Percentiles rank a stretch among this genome's conserved stretches.
Conservation (phyloP, 164 flowering plant genomes). For the Saururus chinensis region DNA sequence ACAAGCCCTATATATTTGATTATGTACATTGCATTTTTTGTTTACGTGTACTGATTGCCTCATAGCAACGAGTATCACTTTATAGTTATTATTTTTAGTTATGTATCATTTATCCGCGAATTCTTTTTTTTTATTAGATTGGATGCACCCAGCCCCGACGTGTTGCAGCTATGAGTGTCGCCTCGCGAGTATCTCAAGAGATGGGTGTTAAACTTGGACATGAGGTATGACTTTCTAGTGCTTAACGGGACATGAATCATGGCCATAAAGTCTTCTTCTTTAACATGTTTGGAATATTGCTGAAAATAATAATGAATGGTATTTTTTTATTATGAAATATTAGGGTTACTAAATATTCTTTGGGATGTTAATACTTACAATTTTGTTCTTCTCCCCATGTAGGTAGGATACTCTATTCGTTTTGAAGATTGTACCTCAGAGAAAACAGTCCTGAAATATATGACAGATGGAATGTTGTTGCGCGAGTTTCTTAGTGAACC, state of each 20-base stretch:
- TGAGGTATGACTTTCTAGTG: slow-evolving; percentile 39
- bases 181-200: slow-evolving; percentile 95
- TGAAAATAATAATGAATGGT: too few species aligned
- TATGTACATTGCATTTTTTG: background rate
- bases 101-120: background rate
- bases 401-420: slow-evolving; percentile 98
- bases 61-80: background rate
- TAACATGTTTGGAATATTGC: too few species aligned
- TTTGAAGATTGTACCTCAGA: slow-evolving; percentile 98
- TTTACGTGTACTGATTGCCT: background rate
- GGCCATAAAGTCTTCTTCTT: too few species aligned
- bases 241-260: too few species aligned
- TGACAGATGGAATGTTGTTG: slow-evolving; percentile 98
- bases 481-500: slow-evolving; percentile 96
- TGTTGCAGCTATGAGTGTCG: slow-evolving; percentile 98
- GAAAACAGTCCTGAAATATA: slow-evolving; percentile 81
- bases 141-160: slow-evolving; percentile 96
- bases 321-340: too few species aligned
- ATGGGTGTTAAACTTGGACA: slow-evolving; percentile 99
- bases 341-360: too few species aligned
- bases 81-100: background rate
- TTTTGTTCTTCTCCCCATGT: background rate
- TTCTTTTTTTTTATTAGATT: slow-evolving; percentile 28
- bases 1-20: too few species aligned
- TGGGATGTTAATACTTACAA: too few species aligned